Conservation (phyloP, 1,284 basidiomycete species). For the Peniophora sp. region DNA sequence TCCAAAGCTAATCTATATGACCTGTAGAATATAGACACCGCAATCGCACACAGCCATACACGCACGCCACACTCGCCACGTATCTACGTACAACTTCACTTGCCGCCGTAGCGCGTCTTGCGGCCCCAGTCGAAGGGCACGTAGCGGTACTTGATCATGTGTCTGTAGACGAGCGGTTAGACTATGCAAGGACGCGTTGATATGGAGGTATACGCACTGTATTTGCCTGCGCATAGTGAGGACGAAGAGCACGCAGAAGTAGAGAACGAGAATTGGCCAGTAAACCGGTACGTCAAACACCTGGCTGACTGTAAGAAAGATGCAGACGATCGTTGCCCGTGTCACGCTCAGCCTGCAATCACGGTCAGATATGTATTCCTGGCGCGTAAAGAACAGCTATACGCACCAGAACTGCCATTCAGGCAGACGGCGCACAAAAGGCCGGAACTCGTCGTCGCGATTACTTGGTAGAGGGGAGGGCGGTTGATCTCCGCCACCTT, state of each 20-base stretch:
- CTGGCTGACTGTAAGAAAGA: constrained; percentile 75
- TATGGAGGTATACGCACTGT: constrained; percentile 53
- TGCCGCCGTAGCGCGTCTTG: constrained; percentile 66
- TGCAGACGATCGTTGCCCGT: constrained; percentile 76
- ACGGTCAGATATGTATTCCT: not conserved
- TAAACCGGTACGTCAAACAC: constrained; percentile 94
- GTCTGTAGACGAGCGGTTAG: constrained; percentile 44
- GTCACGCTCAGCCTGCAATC: constrained; percentile 80
- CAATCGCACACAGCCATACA: no score
- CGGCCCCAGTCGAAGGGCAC: constrained; percentile 88
- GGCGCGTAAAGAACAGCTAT: not conserved
- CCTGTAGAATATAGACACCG: no score
- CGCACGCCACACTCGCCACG: no score
- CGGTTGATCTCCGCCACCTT: constrained; percentile 66
- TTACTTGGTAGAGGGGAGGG: constrained; percentile 43
- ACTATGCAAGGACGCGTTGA: not conserved
- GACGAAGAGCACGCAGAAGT: constrained; percentile 84
- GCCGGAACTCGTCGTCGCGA: constrained; percentile 88
- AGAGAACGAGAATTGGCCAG: constrained; percentile 95
- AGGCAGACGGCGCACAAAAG: constrained; percentile 92
- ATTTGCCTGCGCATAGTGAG: constrained; percentile 92
- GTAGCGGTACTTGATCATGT: constrained; percentile 99
- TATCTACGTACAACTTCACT: not conserved
- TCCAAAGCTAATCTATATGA: no score
- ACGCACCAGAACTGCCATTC: constrained; percentile 94